Base-by-base conservation (phyloP, 768 basidiomycete species). In the Asterophora parasitica region DNA sequence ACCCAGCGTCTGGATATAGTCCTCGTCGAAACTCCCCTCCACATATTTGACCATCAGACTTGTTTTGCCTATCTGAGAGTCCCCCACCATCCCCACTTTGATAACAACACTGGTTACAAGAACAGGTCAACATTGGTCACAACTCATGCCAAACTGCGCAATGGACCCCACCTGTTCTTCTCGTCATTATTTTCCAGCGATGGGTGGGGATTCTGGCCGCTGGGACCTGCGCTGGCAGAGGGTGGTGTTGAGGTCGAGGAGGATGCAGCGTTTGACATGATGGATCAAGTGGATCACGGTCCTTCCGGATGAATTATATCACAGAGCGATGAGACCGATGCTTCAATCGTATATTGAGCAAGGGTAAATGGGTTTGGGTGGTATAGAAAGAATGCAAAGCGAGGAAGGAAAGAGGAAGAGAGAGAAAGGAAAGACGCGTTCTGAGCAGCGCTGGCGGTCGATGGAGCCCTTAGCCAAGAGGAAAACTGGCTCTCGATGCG, bases 21-120 rank as follows among this genome's bases (percentile, higher is more conserved):
- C 95, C 75, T 95, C 93, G 69, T 96, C 93, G 68, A 95, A 96
- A 70, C 88, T 92, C 44, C 95, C 95, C 73, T 99, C 95, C 51
- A 97, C 94, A 63, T 98, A 98, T 73, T 97, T 97, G 69, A 98
- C 94, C 95, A 98, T 98, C 65, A 98, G 76, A 70, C 90, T 92
- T 55, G 95, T 98, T 79, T 98, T 97, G 58, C 95, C 94, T 63
- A 98, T 97, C 75, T 97, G 95, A 61, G 92, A 93, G 74, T 99
- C 95, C 42, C 96, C 96, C 39, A 99, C 92, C 95, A 99, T 99
- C 48, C 95, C 95, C 42, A 99, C 95, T 69, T 99, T 97, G 67
- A 96, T 89, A 44, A 95, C 92, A 59, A 96, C 91, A 64, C 90
- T 88, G 44, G n/a, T 13, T 20, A 9, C 7, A 44, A 51, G 34